Evolutionary conservation across 164 flowering plant genomes (phyloP).

Genomic region (Nymphaea thermarum): DNA sequence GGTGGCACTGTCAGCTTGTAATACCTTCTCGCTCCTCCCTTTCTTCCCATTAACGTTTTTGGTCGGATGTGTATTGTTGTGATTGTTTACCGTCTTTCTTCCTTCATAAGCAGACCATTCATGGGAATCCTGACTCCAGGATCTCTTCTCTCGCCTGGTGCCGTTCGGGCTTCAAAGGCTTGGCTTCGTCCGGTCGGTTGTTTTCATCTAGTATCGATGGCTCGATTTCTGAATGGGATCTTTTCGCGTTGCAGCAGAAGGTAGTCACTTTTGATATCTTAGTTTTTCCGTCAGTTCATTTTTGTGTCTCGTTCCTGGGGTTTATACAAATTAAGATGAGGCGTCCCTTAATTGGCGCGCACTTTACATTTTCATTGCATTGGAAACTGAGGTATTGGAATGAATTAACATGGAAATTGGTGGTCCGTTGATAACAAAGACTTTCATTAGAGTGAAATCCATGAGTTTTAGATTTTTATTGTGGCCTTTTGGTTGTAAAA

Average conservation of each 20-base stretch:
- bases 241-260: conserved; percentile 55
- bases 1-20: conserved; percentile 98
- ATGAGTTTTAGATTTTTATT: no score
- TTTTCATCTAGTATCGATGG: conserved; percentile 72
- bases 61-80: background rate
- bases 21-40: background rate
- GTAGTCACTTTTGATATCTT: conserved; percentile 8
- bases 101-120: conserved; percentile 41
- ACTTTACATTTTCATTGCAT: background rate
- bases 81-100: background rate
- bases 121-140: conserved; percentile 50
- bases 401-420: no score
- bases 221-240: conserved; percentile 75
- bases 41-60: background rate
- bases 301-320: background rate
- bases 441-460: no score
- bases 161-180: conserved; percentile 15
- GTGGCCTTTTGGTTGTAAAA: no score
- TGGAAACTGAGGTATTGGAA: background rate
- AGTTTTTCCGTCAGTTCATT: background rate
- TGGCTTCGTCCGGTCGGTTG: conserved; percentile 34
- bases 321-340: no score
- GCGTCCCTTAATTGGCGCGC: background rate
- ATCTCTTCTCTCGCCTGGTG: conserved; percentile 72
- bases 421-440: no score